Conservation (phyloP, 768 basidiomycete species). For the Leccinum broughii region DNA sequence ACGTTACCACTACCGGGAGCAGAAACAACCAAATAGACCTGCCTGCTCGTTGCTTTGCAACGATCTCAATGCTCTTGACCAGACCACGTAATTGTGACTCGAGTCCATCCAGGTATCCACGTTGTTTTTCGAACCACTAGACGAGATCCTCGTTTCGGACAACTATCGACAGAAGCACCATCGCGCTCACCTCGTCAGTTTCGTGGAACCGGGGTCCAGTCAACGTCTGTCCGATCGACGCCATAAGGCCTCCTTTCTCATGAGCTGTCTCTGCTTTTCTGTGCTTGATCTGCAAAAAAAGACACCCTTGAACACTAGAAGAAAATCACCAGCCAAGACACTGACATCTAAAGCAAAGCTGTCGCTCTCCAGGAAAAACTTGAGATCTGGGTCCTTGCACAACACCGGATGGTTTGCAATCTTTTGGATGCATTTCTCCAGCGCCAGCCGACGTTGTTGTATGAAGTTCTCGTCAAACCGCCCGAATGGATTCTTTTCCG, state of each 20-base stretch:
- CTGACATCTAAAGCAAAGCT: constrained; percentile 87
- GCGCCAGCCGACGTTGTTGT: constrained; percentile 75
- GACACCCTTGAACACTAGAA: not conserved
- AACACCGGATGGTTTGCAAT: constrained; percentile 91
- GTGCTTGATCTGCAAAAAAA: constrained; percentile 72
- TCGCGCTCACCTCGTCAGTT: constrained; percentile 70
- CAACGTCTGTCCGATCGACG: constrained; percentile 77
- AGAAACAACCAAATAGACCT: constrained; percentile 11
- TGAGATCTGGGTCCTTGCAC: constrained; percentile 83
- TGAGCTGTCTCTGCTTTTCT: constrained; percentile 74
- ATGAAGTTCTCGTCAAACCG: constrained; percentile 94
- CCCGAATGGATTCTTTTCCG: constrained; percentile 92
- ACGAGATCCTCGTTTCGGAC: constrained; percentile 1
- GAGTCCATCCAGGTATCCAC: constrained; percentile 80
- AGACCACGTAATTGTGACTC: constrained; percentile 87
- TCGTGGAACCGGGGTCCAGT: constrained; percentile 83
- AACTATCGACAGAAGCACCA: not conserved
- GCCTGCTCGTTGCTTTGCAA: constrained; percentile 84
- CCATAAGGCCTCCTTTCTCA: constrained; percentile 81
- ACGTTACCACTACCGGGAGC: not conserved
- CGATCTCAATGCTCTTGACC: constrained; percentile 81
- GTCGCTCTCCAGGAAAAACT: constrained; percentile 91
- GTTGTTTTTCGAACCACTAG: constrained; percentile 92
- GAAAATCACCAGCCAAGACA: constrained; percentile 10
- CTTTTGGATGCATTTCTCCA: constrained; percentile 92